Percentiles rank a stretch among this genome's conserved stretches.
These are phyloP conservation scores for Ligustrum vulgare DNA, from an alignment of 257 asterid genomes.

Conservation along the genomic window DNA sequence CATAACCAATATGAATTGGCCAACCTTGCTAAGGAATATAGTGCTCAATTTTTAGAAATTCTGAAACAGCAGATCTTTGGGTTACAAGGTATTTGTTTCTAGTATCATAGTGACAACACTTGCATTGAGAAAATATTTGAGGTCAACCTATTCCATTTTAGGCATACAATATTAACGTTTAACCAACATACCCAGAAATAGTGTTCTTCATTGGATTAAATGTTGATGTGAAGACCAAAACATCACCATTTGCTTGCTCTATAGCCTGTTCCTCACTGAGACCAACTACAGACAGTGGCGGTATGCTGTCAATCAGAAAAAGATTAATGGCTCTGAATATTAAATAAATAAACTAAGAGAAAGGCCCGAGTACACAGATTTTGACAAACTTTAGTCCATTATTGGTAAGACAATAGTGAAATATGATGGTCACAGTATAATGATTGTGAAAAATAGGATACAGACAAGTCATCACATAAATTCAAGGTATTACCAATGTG, in stretches of 20 bases:
- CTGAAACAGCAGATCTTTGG: background rate
- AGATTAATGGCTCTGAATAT: background rate
- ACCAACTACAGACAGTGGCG: conserved; percentile 96
- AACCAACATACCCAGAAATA: conserved; percentile 75
- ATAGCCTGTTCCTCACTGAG: conserved; percentile 83
- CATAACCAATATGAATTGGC: background rate
- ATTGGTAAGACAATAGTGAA: conserved; percentile 3
- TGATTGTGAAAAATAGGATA: background rate
- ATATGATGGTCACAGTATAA: background rate
- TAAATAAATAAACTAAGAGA: background rate
- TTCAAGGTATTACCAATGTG: background rate
- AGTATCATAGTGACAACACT: background rate
- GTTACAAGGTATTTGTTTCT: background rate
- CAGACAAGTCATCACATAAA: background rate
- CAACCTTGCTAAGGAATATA: background rate
- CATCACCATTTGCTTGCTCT: conserved; percentile 76
- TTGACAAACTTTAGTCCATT: background rate
- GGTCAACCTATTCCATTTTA: background rate
- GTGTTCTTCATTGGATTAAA: conserved; percentile 99
- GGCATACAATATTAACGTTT: conserved; percentile 1
- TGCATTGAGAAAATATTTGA: background rate
- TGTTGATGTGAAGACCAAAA: conserved; percentile 74
- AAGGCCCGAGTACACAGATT: background rate
- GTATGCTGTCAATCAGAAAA: conserved; percentile 73
- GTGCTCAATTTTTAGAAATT: background rate